phyloP scores from a whole-genome alignment of 2,329 filamentous ascomycete species.

The Trichoderma gracile region DNA sequence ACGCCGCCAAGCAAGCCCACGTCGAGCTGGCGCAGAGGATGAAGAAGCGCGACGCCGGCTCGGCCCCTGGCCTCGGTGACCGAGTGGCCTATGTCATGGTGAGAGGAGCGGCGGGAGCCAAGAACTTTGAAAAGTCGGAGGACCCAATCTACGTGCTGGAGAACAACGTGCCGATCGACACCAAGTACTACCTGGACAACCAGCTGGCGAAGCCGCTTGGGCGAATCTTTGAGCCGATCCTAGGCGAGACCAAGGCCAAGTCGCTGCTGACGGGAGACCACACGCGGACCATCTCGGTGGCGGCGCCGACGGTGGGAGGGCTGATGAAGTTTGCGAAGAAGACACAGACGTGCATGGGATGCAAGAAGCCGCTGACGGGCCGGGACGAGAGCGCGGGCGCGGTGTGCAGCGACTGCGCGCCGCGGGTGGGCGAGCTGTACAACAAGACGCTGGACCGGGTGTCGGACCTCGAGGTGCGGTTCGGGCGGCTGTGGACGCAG shows the following conservation, averaged over 20 bases:
- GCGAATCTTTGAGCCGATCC: conserved; percentile 95
- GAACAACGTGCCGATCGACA: conserved; percentile 97
- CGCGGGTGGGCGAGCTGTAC: conserved; percentile 88
- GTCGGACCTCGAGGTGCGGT: conserved; percentile 88
- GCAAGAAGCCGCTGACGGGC: conserved; percentile 88
- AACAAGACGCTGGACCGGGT: conserved; percentile 85
- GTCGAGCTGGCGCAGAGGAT: conserved; percentile 94
- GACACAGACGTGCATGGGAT: conserved; percentile 97
- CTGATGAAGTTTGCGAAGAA: conserved; percentile 99
- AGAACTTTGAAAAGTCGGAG: conserved; percentile 96
- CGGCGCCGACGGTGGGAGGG: conserved; percentile 85
- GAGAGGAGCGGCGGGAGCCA: conserved; percentile 83
- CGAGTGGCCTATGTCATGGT: conserved; percentile 98
- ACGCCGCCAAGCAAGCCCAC: conserved; percentile 91
- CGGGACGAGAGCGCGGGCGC: conserved; percentile 81
- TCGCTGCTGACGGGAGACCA: conserved; percentile 89
- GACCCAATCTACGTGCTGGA: conserved; percentile 97
- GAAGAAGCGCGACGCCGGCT: conserved; percentile 94
- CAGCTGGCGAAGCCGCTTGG: conserved; percentile 92
- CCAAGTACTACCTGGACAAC: conserved; percentile 97
- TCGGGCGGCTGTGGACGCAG: conserved; percentile 93
- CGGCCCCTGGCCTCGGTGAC: conserved; percentile 87
- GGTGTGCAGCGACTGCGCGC: conserved; percentile 82
- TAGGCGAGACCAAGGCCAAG: conserved; percentile 88
- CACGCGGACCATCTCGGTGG: conserved; percentile 90